A percentile compares a stretch with the other conserved stretches of the same genome.
Evolutionary conservation across 768 basidiomycete species (phyloP).

Genomic region (Russula brevipes): DNA sequence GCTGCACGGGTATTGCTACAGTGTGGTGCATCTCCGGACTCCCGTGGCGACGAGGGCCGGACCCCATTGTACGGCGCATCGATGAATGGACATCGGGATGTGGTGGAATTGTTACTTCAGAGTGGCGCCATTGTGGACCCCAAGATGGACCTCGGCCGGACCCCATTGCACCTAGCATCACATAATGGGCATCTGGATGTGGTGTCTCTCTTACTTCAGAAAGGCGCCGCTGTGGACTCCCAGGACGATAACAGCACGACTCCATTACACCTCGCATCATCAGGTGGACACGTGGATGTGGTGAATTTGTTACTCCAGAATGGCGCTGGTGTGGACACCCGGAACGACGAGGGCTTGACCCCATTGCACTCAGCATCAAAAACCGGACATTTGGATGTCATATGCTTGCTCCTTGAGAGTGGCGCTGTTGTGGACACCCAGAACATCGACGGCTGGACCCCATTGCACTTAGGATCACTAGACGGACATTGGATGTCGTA

Average conservation of each 20-base stretch:
- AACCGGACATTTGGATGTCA: not conserved
- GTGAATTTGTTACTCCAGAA: no score
- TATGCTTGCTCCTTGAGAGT: not conserved
- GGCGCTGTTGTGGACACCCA: not conserved
- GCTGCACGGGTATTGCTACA: not conserved
- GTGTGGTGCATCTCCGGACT: not conserved
- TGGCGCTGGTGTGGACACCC: no score
- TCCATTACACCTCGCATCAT: not conserved
- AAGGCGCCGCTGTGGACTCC: not conserved
- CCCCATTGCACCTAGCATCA: not conserved
- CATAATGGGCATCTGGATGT: not conserved
- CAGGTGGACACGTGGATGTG: not conserved
- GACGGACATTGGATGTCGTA: not conserved
- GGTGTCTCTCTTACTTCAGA: not conserved
- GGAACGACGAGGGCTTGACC: not conserved
- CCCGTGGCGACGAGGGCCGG: not conserved
- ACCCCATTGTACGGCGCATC: not conserved
- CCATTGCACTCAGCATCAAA: not conserved
- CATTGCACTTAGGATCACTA: not conserved
- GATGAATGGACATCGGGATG: not conserved
- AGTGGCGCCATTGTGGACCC: not conserved
- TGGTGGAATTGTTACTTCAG: not conserved
- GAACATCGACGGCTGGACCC: not conserved
- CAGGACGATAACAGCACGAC: not conserved
- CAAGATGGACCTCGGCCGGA: not conserved